A percentile compares a stretch with the other conserved stretches of the same genome.
Conservation (phyloP, 306 rosid species). For the Acacia crassicarpa region DNA sequence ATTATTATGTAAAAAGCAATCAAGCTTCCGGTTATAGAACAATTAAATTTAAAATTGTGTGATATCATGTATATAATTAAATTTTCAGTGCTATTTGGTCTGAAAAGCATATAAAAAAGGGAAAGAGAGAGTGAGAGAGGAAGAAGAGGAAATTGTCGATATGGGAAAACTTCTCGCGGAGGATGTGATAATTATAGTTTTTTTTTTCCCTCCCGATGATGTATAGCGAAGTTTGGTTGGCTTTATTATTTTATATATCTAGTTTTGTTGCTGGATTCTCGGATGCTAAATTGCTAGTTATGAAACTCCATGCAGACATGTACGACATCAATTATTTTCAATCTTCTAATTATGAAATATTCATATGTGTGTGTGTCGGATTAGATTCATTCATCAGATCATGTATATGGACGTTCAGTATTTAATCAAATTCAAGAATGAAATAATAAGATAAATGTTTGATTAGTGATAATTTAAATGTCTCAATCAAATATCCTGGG, state of each 20-base stretch:
- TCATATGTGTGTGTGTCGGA: not conserved
- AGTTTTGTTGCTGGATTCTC: not conserved
- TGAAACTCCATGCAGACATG: not conserved
- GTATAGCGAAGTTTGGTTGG: slow-evolving; percentile 28
- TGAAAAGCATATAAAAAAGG: not conserved
- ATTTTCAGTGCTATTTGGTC: slow-evolving; percentile 7
- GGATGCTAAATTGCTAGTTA: not conserved
- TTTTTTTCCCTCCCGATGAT: not conserved
- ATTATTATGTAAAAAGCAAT: slow-evolving; percentile 33
- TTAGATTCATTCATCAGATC: not conserved
- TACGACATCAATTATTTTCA: not conserved
- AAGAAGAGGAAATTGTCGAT: not conserved
- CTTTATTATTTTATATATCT: not conserved
- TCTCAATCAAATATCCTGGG: not conserved
- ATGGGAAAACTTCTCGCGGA: not conserved
- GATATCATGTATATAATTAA: slow-evolving; percentile 14
- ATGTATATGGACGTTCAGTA: not conserved
- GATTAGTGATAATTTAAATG: not conserved
- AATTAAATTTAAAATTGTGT: not conserved
- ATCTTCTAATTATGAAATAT: not conserved
- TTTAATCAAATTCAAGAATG: not conserved
- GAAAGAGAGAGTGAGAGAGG: not conserved
- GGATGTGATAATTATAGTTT: not conserved
- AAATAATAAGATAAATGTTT: not conserved
- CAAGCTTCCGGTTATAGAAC: slow-evolving; percentile 42